Conservation (phyloP, 2,329 filamentous ascomycete species). For the Penicillium decumbens region DNA sequence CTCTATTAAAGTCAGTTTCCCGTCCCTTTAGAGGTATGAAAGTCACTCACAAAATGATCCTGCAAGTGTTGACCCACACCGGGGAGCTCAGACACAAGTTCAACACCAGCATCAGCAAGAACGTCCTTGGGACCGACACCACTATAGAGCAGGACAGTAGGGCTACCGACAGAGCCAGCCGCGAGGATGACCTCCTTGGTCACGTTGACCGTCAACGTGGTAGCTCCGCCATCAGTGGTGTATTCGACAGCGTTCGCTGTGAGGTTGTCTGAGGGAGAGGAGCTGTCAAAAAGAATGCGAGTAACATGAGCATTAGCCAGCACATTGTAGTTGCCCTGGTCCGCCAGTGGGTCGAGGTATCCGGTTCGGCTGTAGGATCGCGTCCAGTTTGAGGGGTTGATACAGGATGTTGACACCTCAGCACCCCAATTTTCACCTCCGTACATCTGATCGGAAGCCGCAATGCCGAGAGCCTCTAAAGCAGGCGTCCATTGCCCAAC, state of each 20-base stretch:
- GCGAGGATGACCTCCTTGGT: constrained; percentile 28
- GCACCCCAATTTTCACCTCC: constrained; percentile 30
- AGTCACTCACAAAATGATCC: constrained; percentile 40
- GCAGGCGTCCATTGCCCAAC: constrained; percentile 25
- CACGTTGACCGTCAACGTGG: constrained; percentile 23
- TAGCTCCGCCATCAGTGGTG: constrained; percentile 26
- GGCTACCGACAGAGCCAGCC: constrained; percentile 55
- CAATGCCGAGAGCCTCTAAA: constrained; percentile 24
- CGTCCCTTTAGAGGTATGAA: neutral
- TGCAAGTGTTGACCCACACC: constrained; percentile 51
- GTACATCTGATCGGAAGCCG: constrained; percentile 28
- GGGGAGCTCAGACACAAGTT: constrained; percentile 44
- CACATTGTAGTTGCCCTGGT: constrained; percentile 33
- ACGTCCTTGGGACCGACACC: constrained; percentile 54
- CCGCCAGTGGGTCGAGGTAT: constrained; percentile 33
- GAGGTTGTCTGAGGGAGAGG: constrained; percentile 23
- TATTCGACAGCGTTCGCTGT: constrained; percentile 33
- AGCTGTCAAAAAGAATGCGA: constrained; percentile 29
- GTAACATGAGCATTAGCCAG: constrained; percentile 30
- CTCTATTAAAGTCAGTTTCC: constrained; percentile 22
- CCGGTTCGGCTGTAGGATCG: constrained; percentile 35
- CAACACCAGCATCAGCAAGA: constrained; percentile 42
- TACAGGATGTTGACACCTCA: constrained; percentile 33
- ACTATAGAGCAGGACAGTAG: constrained; percentile 56
- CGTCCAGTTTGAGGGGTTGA: constrained; percentile 36